Conservation (phyloP, 1,139 yeast genomes). For the Candida sp. region DNA sequence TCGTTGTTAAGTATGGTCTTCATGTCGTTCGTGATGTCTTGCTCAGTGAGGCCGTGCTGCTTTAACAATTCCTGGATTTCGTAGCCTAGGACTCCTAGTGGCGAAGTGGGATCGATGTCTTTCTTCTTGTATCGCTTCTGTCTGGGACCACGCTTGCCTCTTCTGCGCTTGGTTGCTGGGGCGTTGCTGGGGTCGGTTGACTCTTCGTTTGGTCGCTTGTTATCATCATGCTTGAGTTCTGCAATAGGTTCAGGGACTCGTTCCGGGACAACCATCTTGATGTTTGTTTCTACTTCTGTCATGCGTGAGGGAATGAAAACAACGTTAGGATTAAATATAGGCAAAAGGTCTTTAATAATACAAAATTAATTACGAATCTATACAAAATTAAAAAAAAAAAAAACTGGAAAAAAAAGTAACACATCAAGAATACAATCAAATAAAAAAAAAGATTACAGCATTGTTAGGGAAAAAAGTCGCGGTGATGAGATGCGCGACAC, state of each 20-base stretch:
- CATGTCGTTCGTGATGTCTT: conserved; percentile 66
- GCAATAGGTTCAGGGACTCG: not conserved
- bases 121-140: conserved; percentile 56
- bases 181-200: not conserved
- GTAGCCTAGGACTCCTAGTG: conserved; percentile 76
- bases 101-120: conserved; percentile 75
- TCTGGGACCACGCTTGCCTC: conserved; percentile 16
- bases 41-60: conserved; percentile 44
- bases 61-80: conserved; percentile 71
- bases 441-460: not conserved
- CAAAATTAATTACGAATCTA: conserved; percentile 4
- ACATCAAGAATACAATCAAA: not conserved
- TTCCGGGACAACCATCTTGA: not conserved
- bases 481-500: not conserved
- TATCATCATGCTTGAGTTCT: not conserved
- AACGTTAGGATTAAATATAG: not conserved
- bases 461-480: not conserved
- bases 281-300: not conserved
- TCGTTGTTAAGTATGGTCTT: conserved; percentile 64
- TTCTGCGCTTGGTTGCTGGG: conserved; percentile 7
- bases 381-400: not conserved
- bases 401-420: not conserved
- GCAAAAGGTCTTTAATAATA: not conserved
- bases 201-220: conserved; percentile 6
- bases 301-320: not conserved